Evolutionary conservation across 2,329 filamentous ascomycete species (phyloP), one percentile per base, ranked within the genome.

Genomic region (Didymella keratinophila): DNA sequence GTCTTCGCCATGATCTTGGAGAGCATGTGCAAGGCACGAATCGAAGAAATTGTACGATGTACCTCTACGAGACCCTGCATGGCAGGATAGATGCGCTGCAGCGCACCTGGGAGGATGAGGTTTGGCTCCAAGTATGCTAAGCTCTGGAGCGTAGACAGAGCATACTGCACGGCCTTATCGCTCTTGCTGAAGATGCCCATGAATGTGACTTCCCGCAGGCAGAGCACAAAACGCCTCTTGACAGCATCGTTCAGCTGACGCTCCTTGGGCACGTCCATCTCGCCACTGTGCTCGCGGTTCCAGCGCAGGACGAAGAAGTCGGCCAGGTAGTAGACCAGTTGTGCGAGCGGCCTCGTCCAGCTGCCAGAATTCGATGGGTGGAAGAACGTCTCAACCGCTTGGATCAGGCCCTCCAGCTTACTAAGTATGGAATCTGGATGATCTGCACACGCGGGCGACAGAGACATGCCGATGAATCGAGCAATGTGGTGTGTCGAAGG

Each of bases 141-240:
- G 53, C 91, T 91, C 75, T 98, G 94, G 48, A 99, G 82, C 1
- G 94, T 92, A 48, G 91, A 93, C 64, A 97, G 87, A 64, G 94
- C 96, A 80, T 93, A 96, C 76, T 90, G 93, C 73, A 97, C 93
- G 3, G 95, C 89, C 48, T 93, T 93, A 56, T 88, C 89, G 76
- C 93, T 97, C 83, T 99, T 99, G 52, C 93, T 91, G 76, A 97
- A 99, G 48, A 99, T 89, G 27, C 95, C 95, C 93, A 99, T 97
- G 76, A 97, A 99, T 4, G 93, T 92, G 46, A 97, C 94, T 65
- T 99, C 95, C 64, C 89, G 89, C 63, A 99, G 81, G 62, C 92
- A 91, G 36, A 93, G 80, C 28, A 99, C 95, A 73, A 99, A 98
- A 44, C 95, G 89, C 71, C 84, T 87, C 81, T 93, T 97, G 65